phyloP scores from a whole-genome alignment of 1,284 basidiomycete genomes.

The Ustilago sp. region DNA sequence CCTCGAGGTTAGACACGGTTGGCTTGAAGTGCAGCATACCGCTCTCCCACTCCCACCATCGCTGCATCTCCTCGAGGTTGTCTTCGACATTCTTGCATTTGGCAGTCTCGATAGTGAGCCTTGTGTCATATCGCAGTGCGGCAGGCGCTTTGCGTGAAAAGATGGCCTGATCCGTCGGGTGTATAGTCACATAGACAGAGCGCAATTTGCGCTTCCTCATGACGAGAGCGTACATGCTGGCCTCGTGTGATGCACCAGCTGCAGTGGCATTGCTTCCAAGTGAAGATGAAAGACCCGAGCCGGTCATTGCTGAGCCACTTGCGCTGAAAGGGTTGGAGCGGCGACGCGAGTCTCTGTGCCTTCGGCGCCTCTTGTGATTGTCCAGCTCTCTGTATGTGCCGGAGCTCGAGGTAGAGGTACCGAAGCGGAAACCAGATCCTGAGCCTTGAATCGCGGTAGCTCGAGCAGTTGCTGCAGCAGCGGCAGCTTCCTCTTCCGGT shows the following conservation, averaged over 20 bases:
- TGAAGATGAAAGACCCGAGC: conserved; percentile 36
- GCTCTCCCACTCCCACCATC: conserved; percentile 55
- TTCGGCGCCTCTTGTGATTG: conserved; percentile 37
- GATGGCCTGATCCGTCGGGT: conserved; percentile 50
- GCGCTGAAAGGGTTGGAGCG: conserved; percentile 42
- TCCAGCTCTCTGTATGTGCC: conserved; percentile 46
- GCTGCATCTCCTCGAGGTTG: conserved; percentile 52
- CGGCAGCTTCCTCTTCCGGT: conserved; percentile 41
- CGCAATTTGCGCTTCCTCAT: conserved; percentile 50
- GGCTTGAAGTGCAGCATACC: conserved; percentile 52
- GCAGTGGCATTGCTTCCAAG: conserved; percentile 23
- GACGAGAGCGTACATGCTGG: conserved; percentile 43
- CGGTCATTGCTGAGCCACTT: conserved; percentile 31
- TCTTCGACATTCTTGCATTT: conserved; percentile 46
- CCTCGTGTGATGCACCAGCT: conserved; percentile 34
- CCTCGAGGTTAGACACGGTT: conserved; percentile 47
- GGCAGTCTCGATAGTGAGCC: conserved; percentile 48
- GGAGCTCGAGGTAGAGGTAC: conserved; percentile 37
- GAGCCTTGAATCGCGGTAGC: conserved; percentile 26
- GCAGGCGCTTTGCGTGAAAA: conserved; percentile 49
- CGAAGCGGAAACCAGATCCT: conserved; percentile 38
- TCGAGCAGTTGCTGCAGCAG: conserved; percentile 28
- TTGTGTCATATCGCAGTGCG: conserved; percentile 35
- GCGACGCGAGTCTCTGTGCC: conserved; percentile 39
- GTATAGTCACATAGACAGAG: conserved; percentile 48